phyloP scores from a whole-genome alignment of 1,284 basidiomycete genomes.

The Crepidotus sp. region DNA sequence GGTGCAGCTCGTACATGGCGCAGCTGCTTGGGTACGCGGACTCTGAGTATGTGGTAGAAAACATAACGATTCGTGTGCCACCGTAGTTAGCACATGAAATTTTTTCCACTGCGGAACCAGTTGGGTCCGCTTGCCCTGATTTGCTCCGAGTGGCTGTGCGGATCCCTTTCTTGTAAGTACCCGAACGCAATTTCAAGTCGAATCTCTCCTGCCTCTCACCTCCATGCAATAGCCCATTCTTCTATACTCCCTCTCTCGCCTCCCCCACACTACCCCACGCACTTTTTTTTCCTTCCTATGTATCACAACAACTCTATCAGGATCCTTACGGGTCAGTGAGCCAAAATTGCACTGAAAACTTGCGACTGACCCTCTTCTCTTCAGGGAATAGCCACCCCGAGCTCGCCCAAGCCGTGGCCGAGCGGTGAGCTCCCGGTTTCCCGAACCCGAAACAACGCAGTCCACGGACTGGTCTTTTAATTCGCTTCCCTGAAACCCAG shows the following conservation, averaged over 20 bases:
- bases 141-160: background rate
- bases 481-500: constrained; percentile 42
- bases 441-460: constrained; percentile 33
- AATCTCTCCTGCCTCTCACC: background rate
- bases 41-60: constrained; percentile 94
- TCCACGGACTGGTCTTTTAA: constrained; percentile 37
- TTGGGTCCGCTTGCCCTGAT: too few species aligned
- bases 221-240: constrained; percentile 16
- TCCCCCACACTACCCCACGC: constrained; percentile 17
- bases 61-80: constrained; percentile 63
- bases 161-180: background rate
- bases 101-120: too few species aligned
- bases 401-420: constrained; percentile 89
- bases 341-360: constrained; percentile 12
- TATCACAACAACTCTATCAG: constrained; percentile 91
- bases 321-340: constrained; percentile 77
- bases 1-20: constrained; percentile 67
- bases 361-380: constrained; percentile 3
- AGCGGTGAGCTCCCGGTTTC: constrained; percentile 74
- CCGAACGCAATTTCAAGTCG: too few species aligned
- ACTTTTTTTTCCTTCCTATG: constrained; percentile 43
- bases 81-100: constrained; percentile 22
- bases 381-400: constrained; percentile 96
- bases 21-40: constrained; percentile 87
- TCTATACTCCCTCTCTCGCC: constrained; percentile 1